These are phyloP conservation scores for Saccharomycopsis schoenii DNA, from an alignment of 805 yeast species.

Conservation along the genomic window DNA sequence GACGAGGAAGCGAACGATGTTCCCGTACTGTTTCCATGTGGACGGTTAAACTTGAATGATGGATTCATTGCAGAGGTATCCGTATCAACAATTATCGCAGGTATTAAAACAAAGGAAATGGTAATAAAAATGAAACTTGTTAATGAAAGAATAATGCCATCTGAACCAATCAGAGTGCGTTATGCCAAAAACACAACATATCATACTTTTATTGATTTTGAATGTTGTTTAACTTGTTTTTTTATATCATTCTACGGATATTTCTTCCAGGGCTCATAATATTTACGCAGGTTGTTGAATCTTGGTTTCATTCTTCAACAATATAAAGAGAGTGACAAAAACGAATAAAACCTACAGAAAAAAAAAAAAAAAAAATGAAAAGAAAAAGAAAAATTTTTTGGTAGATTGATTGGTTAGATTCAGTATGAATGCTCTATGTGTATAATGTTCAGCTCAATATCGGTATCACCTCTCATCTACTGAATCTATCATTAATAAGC, in stretches of 20 bases:
- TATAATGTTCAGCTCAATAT: too few species aligned
- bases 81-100: too few species aligned
- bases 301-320: too few species aligned
- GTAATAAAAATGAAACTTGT: background rate
- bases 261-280: background rate
- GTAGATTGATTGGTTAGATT: background rate
- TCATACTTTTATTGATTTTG: background rate
- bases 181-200: background rate
- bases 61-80: background rate
- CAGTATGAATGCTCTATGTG: too few species aligned
- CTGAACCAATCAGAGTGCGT: background rate
- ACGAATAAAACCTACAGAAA: background rate
- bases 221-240: background rate
- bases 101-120: background rate
- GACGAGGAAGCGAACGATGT: background rate
- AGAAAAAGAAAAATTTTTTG: background rate
- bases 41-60: background rate
- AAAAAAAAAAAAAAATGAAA: background rate
- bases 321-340: background rate
- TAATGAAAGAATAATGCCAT: too few species aligned
- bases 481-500: too few species aligned
- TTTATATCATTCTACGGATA: background rate
- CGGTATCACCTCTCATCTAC: too few species aligned
- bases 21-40: background rate
- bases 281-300: background rate